Evolutionary conservation across 2,329 filamentous ascomycete species (phyloP), one percentile per base, ranked within the genome.

Genomic region (Scedosporium minutisporum): DNA sequence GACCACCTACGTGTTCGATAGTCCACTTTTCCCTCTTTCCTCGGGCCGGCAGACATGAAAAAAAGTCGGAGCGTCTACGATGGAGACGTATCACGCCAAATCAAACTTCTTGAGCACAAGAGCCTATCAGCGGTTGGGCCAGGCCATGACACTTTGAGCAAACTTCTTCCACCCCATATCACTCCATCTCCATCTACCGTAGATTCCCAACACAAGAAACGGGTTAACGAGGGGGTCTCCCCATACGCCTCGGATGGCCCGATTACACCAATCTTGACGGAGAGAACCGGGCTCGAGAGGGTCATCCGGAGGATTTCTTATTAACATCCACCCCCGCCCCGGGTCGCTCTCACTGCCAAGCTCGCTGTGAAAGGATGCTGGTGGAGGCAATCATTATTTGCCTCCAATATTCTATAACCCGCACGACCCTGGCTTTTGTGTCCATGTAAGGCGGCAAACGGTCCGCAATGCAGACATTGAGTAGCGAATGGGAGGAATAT

Each of bases 371-470:
- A 25, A 23, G 33, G 41, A 21, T 12, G 21, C 38, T 16, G 38
- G 16, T 29, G 21, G 58, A 25, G 16, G 41, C 18, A n/a, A 33
- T 29, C 16, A 23, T 58, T 14, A 25, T 48, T 10, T n/a, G 58
- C 21, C 16, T 25, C 18, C 44, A 41, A 46, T 29, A 41, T 46
- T n/a, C 21, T 42, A 21, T 21, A 42, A 33, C 58, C 23, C 21
- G n/a, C 41, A 27, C n/a, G 23, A 42, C 27, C 25, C 44, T 38
- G 14, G 41, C 42, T 27, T 27, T 27, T 38, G 10, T 38, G 9
- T 38, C 10, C 14, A 51, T 53, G 42, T 51, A 18, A 61, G 59
- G 59, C 59, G 44, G 59, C 59, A 61, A 61, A 53, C 59, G 44
- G 42, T 61, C 23, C 44, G 12, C 42, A 27, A 48, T 48, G 59